Base-by-base conservation (phyloP, 1,284 basidiomycete species). In the Rhizopogon parksii region DNA sequence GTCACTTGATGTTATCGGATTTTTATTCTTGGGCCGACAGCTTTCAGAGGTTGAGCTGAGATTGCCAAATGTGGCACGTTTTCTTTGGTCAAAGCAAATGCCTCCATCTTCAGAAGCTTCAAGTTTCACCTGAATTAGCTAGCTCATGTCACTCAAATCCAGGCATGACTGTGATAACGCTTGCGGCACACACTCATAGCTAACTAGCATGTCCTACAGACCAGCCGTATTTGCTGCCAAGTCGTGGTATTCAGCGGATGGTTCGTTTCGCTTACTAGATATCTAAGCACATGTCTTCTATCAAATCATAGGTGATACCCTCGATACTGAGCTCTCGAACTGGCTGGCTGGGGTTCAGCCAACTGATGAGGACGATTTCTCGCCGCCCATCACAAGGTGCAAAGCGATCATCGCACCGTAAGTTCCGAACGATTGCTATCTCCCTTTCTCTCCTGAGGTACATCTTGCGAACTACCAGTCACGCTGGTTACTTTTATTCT, bases 351-450 rank as follows among this genome's bases (percentile, higher is more conserved):
- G 72, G 14, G 91, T 91, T 2, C 63, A 73, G 15, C 66, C 79
- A 6, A 60, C 72, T 30, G 72, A 64, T 50, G 77, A 69, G 54
- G 72, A 67, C 27, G 61, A 67, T 3, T 85, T 79, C 51, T 52
- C 59, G 0, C 78, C 80, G 27, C 94, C 95, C 1, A 74, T 95
- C 51, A 61, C 71, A 36, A 79, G 83, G 11, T 91, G 86, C 63
- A 95, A 91, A 68, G 95, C 94, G 7, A 79, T 99, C 64, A 96
- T 99, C 52, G 95, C 88, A n/a, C 96, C 96, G 92, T 95, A 60
- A 58, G 86, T 71, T 24, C 52, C 36, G 51, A 34, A 36, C 36
- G 6, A 54, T 30, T 57, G 45, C 27, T 46, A 25, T 25, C 12
- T n/a, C 11, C 17, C 30, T 30, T 32, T 53, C 32, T 27, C 42